Conservation (phyloP, 345 rosid genomes). For the Erucastrum elatum region DNA sequence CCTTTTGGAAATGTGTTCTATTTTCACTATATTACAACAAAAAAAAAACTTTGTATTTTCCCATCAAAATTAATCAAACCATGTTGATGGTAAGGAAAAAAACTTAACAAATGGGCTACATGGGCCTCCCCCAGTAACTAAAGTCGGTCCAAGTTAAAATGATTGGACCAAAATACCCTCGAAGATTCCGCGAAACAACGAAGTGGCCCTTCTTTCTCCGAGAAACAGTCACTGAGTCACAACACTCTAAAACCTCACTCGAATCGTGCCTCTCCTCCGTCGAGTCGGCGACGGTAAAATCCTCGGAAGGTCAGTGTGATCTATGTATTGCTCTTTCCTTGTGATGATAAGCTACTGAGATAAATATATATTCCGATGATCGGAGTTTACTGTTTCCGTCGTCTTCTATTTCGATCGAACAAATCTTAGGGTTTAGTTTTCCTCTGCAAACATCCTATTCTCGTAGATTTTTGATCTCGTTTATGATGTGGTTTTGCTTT, state of each 20-base stretch:
- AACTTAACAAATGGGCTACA: neutral
- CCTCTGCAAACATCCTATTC: neutral
- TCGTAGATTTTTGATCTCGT: too few species aligned
- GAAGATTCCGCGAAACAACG: neutral
- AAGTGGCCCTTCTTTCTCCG: neutral
- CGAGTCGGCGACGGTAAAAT: neutral
- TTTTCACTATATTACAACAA: too few species aligned
- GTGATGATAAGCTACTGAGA: neutral
- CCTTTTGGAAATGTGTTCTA: neutral
- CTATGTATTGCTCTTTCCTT: neutral
- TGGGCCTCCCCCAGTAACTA: neutral
- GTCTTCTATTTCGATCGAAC: too few species aligned
- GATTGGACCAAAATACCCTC: neutral
- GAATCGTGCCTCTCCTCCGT: neutral
- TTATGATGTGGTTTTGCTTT: neutral
- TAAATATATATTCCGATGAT: neutral
- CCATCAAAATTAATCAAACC: neutral
- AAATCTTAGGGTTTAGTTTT: too few species aligned
- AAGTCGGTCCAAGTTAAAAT: neutral
- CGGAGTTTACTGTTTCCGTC: neutral
- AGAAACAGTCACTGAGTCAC: neutral
- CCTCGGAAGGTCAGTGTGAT: slow-evolving; percentile 16
- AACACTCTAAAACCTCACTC: neutral
- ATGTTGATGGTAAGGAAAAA: too few species aligned
- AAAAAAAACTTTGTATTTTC: neutral